phyloP scores from a whole-genome alignment of 148 eudicot species.

The Selenicereus undatus region DNA sequence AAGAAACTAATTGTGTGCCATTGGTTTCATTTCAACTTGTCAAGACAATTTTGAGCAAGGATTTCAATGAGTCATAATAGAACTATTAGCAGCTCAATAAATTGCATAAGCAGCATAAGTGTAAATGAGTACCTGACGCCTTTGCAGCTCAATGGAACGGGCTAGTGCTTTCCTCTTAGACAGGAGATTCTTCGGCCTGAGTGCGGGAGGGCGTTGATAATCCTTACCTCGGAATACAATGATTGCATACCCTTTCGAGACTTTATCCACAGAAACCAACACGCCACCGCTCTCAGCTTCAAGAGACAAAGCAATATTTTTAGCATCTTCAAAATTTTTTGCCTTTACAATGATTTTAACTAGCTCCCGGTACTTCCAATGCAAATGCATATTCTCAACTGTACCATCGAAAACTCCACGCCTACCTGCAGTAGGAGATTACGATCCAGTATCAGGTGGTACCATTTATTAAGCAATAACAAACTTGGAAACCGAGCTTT shows the following conservation, averaged over 20 bases:
- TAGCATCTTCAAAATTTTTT: slow-evolving; percentile 63
- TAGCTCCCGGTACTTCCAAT: slow-evolving; percentile 94
- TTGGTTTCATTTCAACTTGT: not conserved
- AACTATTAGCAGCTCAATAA: not conserved
- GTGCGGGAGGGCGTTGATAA: slow-evolving; percentile 61
- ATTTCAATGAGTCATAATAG: not conserved
- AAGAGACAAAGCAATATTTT: slow-evolving; percentile 72
- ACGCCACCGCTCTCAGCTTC: slow-evolving; percentile 98
- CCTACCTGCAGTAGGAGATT: slow-evolving; percentile 54
- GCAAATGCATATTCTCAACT: slow-evolving; percentile 98
- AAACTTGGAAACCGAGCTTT: slow-evolving; percentile 13
- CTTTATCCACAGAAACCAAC: slow-evolving; percentile 86
- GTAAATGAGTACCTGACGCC: slow-evolving; percentile 64
- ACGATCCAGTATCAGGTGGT: slow-evolving; percentile 12
- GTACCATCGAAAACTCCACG: slow-evolving; percentile 98
- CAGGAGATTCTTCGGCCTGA: slow-evolving; percentile 90
- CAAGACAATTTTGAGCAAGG: not conserved
- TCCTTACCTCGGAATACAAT: slow-evolving; percentile 84
- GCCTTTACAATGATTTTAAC: slow-evolving; percentile 81
- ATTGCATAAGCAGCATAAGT: not conserved
- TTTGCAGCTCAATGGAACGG: slow-evolving; percentile 93
- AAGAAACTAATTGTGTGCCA: not conserved
- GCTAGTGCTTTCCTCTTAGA: slow-evolving; percentile 92
- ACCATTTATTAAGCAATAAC: not conserved
- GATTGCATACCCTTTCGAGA: slow-evolving; percentile 91